These are phyloP conservation scores for Xerocomus spinulosus DNA, from an alignment of 768 basidiomycete genomes.

Conservation along the genomic window DNA sequence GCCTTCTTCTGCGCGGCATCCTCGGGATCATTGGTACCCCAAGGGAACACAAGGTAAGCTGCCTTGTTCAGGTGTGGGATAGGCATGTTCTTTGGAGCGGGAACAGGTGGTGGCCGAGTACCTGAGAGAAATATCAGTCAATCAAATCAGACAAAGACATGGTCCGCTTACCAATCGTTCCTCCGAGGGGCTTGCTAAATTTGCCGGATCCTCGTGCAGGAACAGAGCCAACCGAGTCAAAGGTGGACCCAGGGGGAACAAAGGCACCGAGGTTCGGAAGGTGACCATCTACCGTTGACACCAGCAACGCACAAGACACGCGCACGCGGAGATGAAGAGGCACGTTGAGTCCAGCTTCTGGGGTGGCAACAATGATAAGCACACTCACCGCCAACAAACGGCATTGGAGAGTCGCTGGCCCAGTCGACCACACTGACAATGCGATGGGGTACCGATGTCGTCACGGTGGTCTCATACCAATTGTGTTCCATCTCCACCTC, in stretches of 20 bases:
- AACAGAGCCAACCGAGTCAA: constrained; percentile 18
- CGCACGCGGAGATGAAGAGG: background rate
- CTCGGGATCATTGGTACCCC: constrained; percentile 83
- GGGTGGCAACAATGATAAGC: too few species aligned
- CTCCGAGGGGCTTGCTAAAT: constrained; percentile 2
- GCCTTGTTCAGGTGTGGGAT: constrained; percentile 31
- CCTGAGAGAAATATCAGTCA: constrained; percentile 1
- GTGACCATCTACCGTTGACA: constrained; percentile 4
- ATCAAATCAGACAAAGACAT: background rate
- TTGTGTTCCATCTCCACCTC: constrained; percentile 94
- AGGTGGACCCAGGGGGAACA: constrained; percentile 17
- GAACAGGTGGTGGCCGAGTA: constrained; percentile 1
- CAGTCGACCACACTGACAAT: constrained; percentile 92
- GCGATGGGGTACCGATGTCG: constrained; percentile 65
- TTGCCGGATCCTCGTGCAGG: too few species aligned
- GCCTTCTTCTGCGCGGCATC: constrained; percentile 37
- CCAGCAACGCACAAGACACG: background rate
- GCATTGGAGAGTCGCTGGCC: constrained; percentile 68
- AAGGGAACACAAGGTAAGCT: constrained; percentile 66
- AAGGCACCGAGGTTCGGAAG: constrained; percentile 28
- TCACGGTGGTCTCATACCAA: constrained; percentile 92
- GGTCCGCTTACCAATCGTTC: constrained; percentile 11
- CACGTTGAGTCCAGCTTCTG: too few species aligned
- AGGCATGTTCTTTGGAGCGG: constrained; percentile 9
- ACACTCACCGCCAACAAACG: constrained; percentile 13